Evolutionary conservation across 1,284 basidiomycete genomes (phyloP), one percentile per base, ranked within the genome.

Genomic region (Dichomitus squalens): DNA sequence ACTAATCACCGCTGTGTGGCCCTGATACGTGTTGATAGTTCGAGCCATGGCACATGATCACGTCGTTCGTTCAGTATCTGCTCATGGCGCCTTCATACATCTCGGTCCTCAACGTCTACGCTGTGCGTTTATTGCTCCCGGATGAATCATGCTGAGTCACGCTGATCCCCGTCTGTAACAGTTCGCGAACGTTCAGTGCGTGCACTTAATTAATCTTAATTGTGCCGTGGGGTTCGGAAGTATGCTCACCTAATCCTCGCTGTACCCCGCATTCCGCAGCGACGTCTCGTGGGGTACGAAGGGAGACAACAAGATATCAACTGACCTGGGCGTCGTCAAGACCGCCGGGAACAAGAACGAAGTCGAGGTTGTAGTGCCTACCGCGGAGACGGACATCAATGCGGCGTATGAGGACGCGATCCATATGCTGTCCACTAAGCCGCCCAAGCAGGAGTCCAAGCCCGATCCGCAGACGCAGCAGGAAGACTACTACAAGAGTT

Each of bases 11-110:
- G 20, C 41, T 6, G 3, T 25, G 39, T 47, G 55, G 44, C 46
- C 44, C 39, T 16, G 29, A 18, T 33, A 52, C 59, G 60, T 53
- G 21, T 16, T 25, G 61, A 41, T 64, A 91, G 88, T 87, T 93
- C 66, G 91, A 96, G 68, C 94, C 93, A 3, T 92, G 92, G 87
- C 95, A 96, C 68, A 88, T 92, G 89, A 81, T 97, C 69, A 97
- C 96, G 0, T 93, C 90, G n/a, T 96, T 97, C 75, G 40, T 95
- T 14, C 96, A 98, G 72, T 98, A 98, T 70, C 76, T 96, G 21
- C 79, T 98, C 53, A 86, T 96, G 78, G 90, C 93, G 0, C 96
- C 96, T 4, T 94, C 93, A 0, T 98, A 96, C 68, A 95, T 96
- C 71, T 85, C 90, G 55, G 90, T 97, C 14, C 80, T 96, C 58